A percentile compares a stretch with the other conserved stretches of the same genome.
Conservation (phyloP, 169 alveolate species). For the Plasmodium sp. region DNA sequence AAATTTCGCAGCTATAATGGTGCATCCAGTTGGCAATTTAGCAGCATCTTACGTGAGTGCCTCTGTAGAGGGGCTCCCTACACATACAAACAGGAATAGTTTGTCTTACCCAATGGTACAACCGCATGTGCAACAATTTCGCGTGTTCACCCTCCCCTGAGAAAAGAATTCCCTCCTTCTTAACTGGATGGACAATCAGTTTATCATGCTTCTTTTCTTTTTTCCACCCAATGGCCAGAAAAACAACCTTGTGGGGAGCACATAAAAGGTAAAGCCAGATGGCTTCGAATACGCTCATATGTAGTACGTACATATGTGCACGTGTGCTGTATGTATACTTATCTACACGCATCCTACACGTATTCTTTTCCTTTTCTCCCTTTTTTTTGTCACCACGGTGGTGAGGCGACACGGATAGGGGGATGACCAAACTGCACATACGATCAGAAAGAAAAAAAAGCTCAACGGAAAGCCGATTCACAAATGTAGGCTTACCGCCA, state of each 20-base stretch:
- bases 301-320: not conserved
- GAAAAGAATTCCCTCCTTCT: not conserved
- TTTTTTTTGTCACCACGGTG: not conserved
- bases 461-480: not conserved
- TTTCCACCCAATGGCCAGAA: not conserved
- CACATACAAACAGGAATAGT: not conserved
- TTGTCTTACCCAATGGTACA: not conserved
- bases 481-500: not conserved
- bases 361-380: conserved; percentile 4
- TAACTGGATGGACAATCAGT: not conserved
- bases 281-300: not conserved
- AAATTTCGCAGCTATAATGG: not conserved
- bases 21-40: not conserved
- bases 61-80: not conserved
- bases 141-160: not conserved
- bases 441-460: not conserved
- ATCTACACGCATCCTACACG: not conserved
- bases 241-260: not conserved
- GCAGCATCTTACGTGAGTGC: not conserved
- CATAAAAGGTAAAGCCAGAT: not conserved
- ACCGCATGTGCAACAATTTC: not conserved
- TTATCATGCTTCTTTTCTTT: not conserved
- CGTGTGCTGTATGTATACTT: not conserved
- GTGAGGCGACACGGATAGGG: not conserved
- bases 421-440: not conserved